Evolutionary conservation across 805 yeast species (phyloP).

Genomic region (Saturnispora serradocipensis): DNA sequence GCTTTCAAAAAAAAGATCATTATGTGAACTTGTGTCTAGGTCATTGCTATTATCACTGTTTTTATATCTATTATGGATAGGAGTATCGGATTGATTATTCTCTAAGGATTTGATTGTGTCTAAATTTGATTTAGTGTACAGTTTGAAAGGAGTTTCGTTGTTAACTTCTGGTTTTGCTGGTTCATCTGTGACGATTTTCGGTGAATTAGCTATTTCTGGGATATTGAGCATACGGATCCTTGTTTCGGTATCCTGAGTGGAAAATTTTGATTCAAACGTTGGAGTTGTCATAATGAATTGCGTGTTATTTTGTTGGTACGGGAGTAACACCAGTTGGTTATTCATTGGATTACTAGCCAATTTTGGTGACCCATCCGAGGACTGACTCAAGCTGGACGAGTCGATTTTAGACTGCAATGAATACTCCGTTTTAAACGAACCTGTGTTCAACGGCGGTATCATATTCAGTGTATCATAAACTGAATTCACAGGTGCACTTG

Average conservation of each 20-base stretch:
- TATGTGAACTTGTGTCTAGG: not conserved
- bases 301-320: not conserved
- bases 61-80: not conserved
- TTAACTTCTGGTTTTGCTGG: not conserved
- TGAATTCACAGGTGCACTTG: not conserved
- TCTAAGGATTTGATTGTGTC: not conserved
- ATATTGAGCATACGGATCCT: constrained; percentile 3
- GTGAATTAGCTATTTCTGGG: constrained; percentile 7
- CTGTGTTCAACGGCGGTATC: not conserved
- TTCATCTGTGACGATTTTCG: not conserved
- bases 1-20: not conserved
- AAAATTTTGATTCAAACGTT: not conserved
- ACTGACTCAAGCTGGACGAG: not conserved
- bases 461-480: not conserved
- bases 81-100: not conserved
- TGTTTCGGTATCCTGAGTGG: not conserved
- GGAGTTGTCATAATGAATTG: not conserved
- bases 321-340: not conserved
- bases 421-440: not conserved
- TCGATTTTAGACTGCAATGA: not conserved
- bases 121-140: not conserved
- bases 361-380: not conserved
- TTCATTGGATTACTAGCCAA: not conserved
- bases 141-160: not conserved
- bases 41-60: not conserved